These are phyloP conservation scores for Tuber magnatum DNA, from an alignment of 495 filamentous ascomycete species.

Conservation along the genomic window DNA sequence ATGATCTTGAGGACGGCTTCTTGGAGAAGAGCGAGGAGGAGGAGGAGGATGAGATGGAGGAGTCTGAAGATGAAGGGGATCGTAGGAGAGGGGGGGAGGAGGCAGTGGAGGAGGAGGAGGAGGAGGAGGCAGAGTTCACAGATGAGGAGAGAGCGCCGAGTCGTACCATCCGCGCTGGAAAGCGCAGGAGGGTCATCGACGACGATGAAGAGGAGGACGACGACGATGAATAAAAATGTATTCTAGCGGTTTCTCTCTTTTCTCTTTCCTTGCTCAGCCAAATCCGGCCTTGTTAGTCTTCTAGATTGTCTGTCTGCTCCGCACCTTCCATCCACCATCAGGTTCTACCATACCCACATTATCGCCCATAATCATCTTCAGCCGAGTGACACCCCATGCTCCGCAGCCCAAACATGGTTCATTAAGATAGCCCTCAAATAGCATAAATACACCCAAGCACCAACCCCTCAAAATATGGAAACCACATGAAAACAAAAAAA, in stretches of 20 bases:
- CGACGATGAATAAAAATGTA: conserved; percentile 30
- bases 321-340: not conserved
- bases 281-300: not conserved
- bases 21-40: conserved; percentile 49
- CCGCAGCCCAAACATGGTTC: conserved; percentile 7
- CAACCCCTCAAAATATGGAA: conserved; percentile 12
- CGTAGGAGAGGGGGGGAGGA: conserved; percentile 34
- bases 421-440: conserved; percentile 3
- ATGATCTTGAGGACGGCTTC: conserved; percentile 54
- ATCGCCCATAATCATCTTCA: conserved; percentile 3
- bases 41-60: conserved; percentile 53
- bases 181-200: conserved; percentile 33
- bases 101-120: conserved; percentile 32
- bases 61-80: conserved; percentile 51
- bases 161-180: conserved; percentile 19
- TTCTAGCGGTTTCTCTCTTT: conserved; percentile 20
- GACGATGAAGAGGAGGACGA: conserved; percentile 34
- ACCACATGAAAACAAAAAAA: conserved; percentile 10
- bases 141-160: conserved; percentile 29
- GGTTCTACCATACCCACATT: conserved; percentile 3
- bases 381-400: conserved; percentile 3
- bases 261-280: not conserved
- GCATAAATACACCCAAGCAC: conserved; percentile 19
- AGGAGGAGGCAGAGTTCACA: conserved; percentile 37
- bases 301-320: not conserved